Conservation (phyloP, 2,329 filamentous ascomycete genomes). For the Beauveria varroae region DNA sequence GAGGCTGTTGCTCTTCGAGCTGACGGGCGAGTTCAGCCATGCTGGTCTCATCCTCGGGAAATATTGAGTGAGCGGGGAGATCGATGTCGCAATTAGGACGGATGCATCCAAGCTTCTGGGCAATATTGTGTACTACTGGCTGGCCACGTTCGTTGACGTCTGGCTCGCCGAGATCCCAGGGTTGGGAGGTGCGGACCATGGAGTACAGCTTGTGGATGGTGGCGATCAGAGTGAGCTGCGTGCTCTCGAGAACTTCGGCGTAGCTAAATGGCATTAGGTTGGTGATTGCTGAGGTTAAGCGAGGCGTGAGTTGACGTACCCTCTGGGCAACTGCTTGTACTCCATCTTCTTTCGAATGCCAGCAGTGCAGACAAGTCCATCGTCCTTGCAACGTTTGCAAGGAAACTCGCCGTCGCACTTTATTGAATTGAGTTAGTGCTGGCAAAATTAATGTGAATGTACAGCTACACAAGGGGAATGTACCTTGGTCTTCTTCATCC, state of each 20-base stretch:
- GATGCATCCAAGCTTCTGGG: slow-evolving; percentile 56
- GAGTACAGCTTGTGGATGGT: slow-evolving; percentile 59
- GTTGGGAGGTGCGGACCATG: slow-evolving; percentile 51
- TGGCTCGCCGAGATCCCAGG: slow-evolving; percentile 56
- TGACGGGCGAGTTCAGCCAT: slow-evolving; percentile 49
- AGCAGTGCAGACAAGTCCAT: slow-evolving; percentile 56
- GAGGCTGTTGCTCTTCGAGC: slow-evolving; percentile 41
- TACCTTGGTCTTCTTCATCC: slow-evolving; percentile 66
- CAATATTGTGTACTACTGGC: slow-evolving; percentile 59
- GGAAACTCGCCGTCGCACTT: slow-evolving; percentile 60
- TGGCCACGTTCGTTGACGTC: slow-evolving; percentile 56
- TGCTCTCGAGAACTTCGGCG: slow-evolving; percentile 58
- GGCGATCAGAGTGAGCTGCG: slow-evolving; percentile 55
- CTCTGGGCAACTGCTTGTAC: slow-evolving; percentile 57
- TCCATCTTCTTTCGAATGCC: slow-evolving; percentile 61
- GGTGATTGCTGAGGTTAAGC: neutral
- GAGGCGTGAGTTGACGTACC: slow-evolving; percentile 32
- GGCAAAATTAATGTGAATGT: too few species aligned
- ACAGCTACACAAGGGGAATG: neutral
- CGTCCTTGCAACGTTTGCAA: slow-evolving; percentile 60
- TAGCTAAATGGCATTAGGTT: slow-evolving; percentile 33
- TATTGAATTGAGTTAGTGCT: neutral
- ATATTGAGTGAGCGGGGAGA: slow-evolving; percentile 48
- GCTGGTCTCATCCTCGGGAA: slow-evolving; percentile 54
- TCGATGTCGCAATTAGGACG: slow-evolving; percentile 54